Percentiles rank a stretch among this genome's conserved stretches.
These are phyloP conservation scores for Nasturtium officinale DNA, from an alignment of 345 rosid genomes.

Conservation along the genomic window DNA sequence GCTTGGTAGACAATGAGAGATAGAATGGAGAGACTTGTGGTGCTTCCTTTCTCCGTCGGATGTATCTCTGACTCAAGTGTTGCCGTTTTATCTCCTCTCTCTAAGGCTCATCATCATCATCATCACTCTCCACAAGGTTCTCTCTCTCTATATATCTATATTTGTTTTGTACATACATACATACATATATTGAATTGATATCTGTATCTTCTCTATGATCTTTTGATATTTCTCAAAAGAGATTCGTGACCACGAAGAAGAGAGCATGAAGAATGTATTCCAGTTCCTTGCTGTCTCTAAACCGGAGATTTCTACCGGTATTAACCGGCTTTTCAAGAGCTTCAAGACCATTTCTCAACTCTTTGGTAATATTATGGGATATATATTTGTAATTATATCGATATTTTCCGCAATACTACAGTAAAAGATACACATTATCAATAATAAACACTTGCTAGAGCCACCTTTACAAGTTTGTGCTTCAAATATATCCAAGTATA, in stretches of 20 bases:
- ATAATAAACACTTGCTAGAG: not conserved
- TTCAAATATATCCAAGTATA: not conserved
- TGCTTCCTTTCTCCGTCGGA: conserved; percentile 78
- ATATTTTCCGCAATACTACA: not conserved
- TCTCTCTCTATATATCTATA: not conserved
- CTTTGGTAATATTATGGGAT: conserved; percentile 53
- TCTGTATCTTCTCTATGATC: conserved; percentile 6
- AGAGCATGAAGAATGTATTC: conserved; percentile 53
- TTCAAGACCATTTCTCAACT: conserved; percentile 66
- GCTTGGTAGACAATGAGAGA: conserved; percentile 59
- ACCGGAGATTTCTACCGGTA: conserved; percentile 61
- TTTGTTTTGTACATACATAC: not conserved
- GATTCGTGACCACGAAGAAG: conserved; percentile 49
- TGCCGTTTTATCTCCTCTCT: conserved; percentile 50
- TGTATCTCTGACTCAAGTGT: conserved; percentile 78
- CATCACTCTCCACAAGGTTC: conserved; percentile 47
- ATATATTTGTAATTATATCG: not conserved
- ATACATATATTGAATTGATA: not conserved
- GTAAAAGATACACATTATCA: not conserved
- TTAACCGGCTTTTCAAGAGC: conserved; percentile 62
- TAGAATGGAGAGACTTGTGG: conserved; percentile 74
- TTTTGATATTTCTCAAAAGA: conserved; percentile 33
- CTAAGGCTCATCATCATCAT: conserved; percentile 40
- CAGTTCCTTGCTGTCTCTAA: conserved; percentile 48
- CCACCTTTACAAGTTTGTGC: too few species aligned